Conservation (phyloP, 2,329 filamentous ascomycete genomes). For the Ambrosiella xylebori region DNA sequence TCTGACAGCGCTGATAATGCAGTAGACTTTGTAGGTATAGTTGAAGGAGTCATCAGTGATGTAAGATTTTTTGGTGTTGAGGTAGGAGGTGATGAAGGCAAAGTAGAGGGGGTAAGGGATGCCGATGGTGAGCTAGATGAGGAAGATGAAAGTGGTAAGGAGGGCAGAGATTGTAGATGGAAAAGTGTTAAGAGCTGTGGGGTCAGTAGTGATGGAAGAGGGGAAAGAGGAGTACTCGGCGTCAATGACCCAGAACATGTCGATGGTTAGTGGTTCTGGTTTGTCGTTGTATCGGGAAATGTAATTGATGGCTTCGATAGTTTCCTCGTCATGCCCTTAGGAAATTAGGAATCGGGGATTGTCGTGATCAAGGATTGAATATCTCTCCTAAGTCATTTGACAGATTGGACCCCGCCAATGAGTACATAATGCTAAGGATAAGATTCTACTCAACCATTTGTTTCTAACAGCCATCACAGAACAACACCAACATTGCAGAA, state of each 20-base stretch:
- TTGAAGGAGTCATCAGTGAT: constrained; percentile 16
- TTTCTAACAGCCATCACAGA: no score
- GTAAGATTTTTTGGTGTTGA: constrained; percentile 22
- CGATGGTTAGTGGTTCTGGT: constrained; percentile 21
- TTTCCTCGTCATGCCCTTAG: constrained; percentile 28
- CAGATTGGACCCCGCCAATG: no score
- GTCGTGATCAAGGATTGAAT: no score
- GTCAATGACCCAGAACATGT: constrained; percentile 20
- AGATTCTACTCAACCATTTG: no score
- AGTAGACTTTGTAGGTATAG: constrained; percentile 22
- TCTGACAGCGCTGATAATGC: constrained; percentile 23
- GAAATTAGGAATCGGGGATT: constrained; percentile 24
- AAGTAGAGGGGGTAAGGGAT: constrained; percentile 30
- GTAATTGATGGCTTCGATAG: constrained; percentile 30
- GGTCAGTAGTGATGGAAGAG: constrained; percentile 18
- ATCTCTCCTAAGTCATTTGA: no score
- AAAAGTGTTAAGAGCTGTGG: constrained; percentile 9
- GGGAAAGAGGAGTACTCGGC: constrained; percentile 6
- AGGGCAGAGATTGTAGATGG: neutral
- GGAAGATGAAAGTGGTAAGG: constrained; percentile 20
- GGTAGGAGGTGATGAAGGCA: constrained; percentile 29
- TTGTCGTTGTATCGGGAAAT: constrained; percentile 25
- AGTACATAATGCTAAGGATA: no score
- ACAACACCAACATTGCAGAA: no score
- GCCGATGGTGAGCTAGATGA: constrained; percentile 29